Evolutionary conservation across 1,284 basidiomycete genomes (phyloP).

Genomic region (Ustilago cynodontis): DNA sequence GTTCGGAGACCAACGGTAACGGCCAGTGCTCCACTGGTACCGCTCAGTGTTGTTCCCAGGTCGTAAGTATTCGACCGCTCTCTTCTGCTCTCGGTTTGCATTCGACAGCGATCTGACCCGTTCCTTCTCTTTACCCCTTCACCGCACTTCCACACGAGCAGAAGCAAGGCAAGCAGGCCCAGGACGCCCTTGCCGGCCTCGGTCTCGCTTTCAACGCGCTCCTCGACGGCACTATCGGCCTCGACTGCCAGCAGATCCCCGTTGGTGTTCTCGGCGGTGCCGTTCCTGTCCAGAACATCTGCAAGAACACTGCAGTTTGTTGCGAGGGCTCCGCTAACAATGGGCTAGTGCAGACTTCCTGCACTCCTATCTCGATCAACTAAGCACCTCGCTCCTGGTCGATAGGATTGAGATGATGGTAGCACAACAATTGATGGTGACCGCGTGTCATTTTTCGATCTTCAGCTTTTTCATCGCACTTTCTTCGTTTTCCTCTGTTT

Average conservation of each 20-base stretch:
- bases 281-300: conserved; percentile 44
- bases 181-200: conserved; percentile 51
- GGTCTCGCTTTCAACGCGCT: conserved; percentile 55
- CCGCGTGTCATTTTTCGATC: too few species aligned
- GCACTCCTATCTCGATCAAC: conserved; percentile 56
- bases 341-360: conserved; percentile 56
- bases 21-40: conserved; percentile 50
- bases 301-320: conserved; percentile 55
- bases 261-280: conserved; percentile 29
- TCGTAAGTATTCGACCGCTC: conserved; percentile 25
- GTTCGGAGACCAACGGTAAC: conserved; percentile 39
- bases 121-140: not conserved
- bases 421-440: too few species aligned
- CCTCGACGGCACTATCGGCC: conserved; percentile 50
- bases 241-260: conserved; percentile 55
- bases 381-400: conserved; percentile 20
- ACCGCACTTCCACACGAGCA: conserved; percentile 21
- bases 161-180: conserved; percentile 48
- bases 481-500: too few species aligned
- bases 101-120: conserved; percentile 19
- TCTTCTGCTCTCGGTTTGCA: not conserved
- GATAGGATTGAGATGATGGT: too few species aligned
- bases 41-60: conserved; percentile 54
- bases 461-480: too few species aligned
- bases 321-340: conserved; percentile 52